Evolutionary conservation across 2,329 filamentous ascomycete genomes (phyloP).

Genomic region (Paradendryphiella salina): DNA sequence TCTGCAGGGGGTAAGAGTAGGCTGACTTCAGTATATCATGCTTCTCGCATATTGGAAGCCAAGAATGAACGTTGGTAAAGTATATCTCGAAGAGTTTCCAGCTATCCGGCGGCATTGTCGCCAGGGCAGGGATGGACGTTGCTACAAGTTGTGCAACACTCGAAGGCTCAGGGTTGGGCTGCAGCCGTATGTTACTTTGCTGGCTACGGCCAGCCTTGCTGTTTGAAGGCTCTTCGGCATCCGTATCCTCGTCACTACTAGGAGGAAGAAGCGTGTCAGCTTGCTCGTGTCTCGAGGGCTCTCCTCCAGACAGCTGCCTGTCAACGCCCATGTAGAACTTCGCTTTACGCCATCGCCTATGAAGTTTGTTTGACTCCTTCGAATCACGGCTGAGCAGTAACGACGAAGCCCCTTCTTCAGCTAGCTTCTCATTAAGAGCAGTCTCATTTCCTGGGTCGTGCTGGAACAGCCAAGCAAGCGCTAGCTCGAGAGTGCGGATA

Average conservation of each 20-base stretch:
- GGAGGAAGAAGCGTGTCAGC: slow-evolving; percentile 22
- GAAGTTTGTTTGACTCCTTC: slow-evolving; percentile 59
- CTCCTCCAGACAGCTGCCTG: slow-evolving; percentile 59
- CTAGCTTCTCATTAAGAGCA: slow-evolving; percentile 60
- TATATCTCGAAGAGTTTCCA: slow-evolving; percentile 71
- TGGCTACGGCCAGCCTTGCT: slow-evolving; percentile 2
- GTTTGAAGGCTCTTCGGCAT: slow-evolving; percentile 19
- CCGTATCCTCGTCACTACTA: slow-evolving; percentile 37
- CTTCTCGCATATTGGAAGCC: slow-evolving; percentile 74
- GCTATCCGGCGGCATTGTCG: slow-evolving; percentile 56
- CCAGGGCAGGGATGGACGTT: neutral
- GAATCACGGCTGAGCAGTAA: slow-evolving; percentile 58
- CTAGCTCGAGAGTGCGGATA: slow-evolving; percentile 71
- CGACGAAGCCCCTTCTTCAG: slow-evolving; percentile 52
- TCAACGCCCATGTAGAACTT: slow-evolving; percentile 66
- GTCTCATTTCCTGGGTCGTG: slow-evolving; percentile 63
- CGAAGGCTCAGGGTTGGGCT: neutral
- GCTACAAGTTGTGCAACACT: neutral
- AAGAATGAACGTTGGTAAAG: slow-evolving; percentile 74
- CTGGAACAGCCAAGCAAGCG: slow-evolving; percentile 68
- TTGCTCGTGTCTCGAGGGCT: slow-evolving; percentile 29
- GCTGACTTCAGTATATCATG: slow-evolving; percentile 62
- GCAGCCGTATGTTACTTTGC: slow-evolving; percentile 1
- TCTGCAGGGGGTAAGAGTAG: slow-evolving; percentile 57
- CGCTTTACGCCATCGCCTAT: slow-evolving; percentile 66